A percentile compares a stretch with the other conserved stretches of the same genome.
Evolutionary conservation across 169 alveolate genomes (phyloP).

Genomic region (Miamiensis avidus): DNA sequence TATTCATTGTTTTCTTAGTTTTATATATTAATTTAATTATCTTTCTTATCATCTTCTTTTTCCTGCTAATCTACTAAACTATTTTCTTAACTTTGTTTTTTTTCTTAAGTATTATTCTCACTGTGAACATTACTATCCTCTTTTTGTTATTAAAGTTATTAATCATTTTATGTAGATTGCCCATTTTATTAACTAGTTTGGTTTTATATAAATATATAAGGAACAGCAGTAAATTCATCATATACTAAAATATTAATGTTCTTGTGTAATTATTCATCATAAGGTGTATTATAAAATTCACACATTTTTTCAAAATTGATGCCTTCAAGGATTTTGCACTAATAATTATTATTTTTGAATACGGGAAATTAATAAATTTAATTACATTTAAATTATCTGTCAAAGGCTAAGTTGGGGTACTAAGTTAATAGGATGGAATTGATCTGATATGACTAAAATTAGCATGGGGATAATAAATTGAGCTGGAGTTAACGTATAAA

Average conservation of each 20-base stretch:
- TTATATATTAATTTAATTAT: too few relatives aligned
- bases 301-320: background rate
- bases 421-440: background rate
- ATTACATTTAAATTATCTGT: background rate
- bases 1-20: too few relatives aligned
- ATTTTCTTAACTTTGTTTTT: too few relatives aligned
- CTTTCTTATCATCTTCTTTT: too few relatives aligned
- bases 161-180: too few relatives aligned
- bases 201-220: background rate
- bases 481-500: background rate
- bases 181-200: too few relatives aligned
- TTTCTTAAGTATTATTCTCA: too few relatives aligned
- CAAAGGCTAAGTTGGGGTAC: background rate
- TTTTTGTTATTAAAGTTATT: too few relatives aligned
- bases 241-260: background rate
- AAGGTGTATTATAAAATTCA: too few relatives aligned
- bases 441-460: background rate
- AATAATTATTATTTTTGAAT: too few relatives aligned
- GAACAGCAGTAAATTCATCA: background rate
- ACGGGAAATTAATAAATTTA: background rate
- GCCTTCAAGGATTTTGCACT: background rate
- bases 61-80: too few relatives aligned
- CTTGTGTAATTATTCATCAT: background rate
- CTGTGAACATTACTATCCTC: too few relatives aligned
- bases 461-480: background rate